A percentile compares a stretch with the other conserved stretches of the same genome.
Conservation (phyloP, 352 stramenopile species). For the Pythium aristosporum region DNA sequence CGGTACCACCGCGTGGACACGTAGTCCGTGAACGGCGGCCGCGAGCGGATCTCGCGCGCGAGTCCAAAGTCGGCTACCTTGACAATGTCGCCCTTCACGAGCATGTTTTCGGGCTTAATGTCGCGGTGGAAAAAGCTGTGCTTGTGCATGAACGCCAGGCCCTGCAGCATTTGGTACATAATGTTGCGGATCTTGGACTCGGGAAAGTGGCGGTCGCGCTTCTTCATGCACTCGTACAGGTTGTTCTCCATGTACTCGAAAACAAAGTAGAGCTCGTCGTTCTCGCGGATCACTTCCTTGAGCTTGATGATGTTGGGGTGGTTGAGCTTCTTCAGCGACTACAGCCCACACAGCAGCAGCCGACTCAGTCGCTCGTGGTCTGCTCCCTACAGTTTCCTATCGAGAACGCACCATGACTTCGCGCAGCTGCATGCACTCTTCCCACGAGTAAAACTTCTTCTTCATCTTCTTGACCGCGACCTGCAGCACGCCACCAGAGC, state of each 20-base stretch:
- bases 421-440: slow-evolving; percentile 96
- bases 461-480: slow-evolving; percentile 98
- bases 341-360: neutral
- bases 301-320: slow-evolving; percentile 98
- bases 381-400: too few relatives aligned
- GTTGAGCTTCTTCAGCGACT: slow-evolving; percentile 94
- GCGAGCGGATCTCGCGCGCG: slow-evolving; percentile 91
- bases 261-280: slow-evolving; percentile 97
- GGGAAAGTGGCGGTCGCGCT: slow-evolving; percentile 84
- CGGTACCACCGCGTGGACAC: slow-evolving; percentile 99
- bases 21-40: slow-evolving; percentile 96
- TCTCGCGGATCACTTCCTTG: slow-evolving; percentile 98
- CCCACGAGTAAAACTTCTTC: slow-evolving; percentile 95
- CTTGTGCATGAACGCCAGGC: slow-evolving; percentile 97
- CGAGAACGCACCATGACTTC: slow-evolving; percentile 96
- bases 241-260: slow-evolving; percentile 99
- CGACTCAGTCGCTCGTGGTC: neutral
- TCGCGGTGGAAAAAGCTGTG: slow-evolving; percentile 98
- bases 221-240: slow-evolving; percentile 97
- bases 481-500: slow-evolving; percentile 28
- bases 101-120: slow-evolving; percentile 98
- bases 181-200: slow-evolving; percentile 96
- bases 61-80: slow-evolving; percentile 99
- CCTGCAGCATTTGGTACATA: slow-evolving; percentile 98
- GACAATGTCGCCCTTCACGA: slow-evolving; percentile 93